Conservation (phyloP, 805 yeast species). For the Saturnispora mendoncae region DNA sequence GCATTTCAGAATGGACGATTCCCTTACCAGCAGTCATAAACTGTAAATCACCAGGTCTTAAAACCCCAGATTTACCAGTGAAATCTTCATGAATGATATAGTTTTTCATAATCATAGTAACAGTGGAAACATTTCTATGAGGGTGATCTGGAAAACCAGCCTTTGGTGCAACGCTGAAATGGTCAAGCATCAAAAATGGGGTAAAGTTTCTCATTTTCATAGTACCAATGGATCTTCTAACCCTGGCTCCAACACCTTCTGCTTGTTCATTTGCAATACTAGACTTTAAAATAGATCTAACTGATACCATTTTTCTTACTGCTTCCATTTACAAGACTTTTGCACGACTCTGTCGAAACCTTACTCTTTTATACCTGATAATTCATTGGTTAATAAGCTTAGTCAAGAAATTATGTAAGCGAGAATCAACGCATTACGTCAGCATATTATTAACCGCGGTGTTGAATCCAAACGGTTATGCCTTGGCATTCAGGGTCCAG, state of each 20-base stretch:
- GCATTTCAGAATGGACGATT: conserved; percentile 81
- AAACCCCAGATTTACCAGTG: conserved; percentile 72
- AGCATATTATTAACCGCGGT: conserved; percentile 6
- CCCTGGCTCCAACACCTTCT: conserved; percentile 86
- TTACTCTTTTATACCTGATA: not conserved
- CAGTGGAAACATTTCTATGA: conserved; percentile 77
- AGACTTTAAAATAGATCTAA: conserved; percentile 42
- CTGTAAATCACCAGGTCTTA: conserved; percentile 78
- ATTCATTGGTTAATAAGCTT: conserved; percentile 1
- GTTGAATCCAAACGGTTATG: not conserved
- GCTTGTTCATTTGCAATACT: conserved; percentile 58
- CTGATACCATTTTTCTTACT: conserved; percentile 20
- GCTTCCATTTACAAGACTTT: not conserved
- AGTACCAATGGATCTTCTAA: conserved; percentile 73
- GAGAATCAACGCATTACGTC: not conserved
- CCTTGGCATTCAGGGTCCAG: not conserved
- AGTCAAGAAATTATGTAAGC: not conserved
- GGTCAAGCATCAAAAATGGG: conserved; percentile 78
- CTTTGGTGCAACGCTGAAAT: conserved; percentile 53
- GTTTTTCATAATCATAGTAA: conserved; percentile 58
- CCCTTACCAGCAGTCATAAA: conserved; percentile 94
- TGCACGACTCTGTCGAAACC: not conserved
- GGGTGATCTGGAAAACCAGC: conserved; percentile 83
- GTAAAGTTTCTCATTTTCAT: conserved; percentile 60
- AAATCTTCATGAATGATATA: conserved; percentile 77